Base-by-base conservation (phyloP, 2,329 filamentous ascomycete species). In the Diaporthe australafricana region DNA sequence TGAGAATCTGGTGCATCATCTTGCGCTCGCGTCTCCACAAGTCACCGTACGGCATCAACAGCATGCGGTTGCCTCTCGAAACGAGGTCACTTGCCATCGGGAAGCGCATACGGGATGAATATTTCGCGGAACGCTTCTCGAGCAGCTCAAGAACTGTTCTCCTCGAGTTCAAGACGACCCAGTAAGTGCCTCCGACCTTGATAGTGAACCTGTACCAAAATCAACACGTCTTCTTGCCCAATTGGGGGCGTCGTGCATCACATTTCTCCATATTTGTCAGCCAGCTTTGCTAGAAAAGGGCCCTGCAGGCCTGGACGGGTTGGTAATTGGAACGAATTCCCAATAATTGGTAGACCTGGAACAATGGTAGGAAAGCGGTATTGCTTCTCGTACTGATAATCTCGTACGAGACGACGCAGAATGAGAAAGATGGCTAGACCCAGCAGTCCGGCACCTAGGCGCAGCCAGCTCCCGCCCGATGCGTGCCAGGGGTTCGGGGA, bases 1-100 rank as follows among this genome's bases (percentile, higher is more conserved):
- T 78, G 30, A 81, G 76, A 38, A 80, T 79, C 17, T 74, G 56
- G 52, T 80, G 79, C 77, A 81, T 80, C 67, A 80, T 77, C 68
- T 79, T 80, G 22, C 80, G 74, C 9, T 77, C 48, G 1, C 68
- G 32, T 12, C 79, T 74, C 79, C 80, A 81, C 25, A 72, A 67
- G 20, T 77, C 73, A 25, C 72, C 73, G 66, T 80, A 80, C 27
- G 77, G 78, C 76, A 79, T 78, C 11, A 81, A 56, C 5, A 81
- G 75, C 16, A 80, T 77, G 20, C 80, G 75, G 20, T 72, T 75
- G 7, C 73, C 76, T 9, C 78, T 74, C 8, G 77, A 79, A 72
- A 80, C 77, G 56, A 81, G 68, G 25, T 57, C 71, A 9, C 16
- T 52, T 12, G 48, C 48, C 48, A 52, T 52, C 9, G 48, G 48